These are phyloP conservation scores for Alternaria gaisen DNA, from an alignment of 2,329 filamentous ascomycete genomes.

Conservation along the genomic window DNA sequence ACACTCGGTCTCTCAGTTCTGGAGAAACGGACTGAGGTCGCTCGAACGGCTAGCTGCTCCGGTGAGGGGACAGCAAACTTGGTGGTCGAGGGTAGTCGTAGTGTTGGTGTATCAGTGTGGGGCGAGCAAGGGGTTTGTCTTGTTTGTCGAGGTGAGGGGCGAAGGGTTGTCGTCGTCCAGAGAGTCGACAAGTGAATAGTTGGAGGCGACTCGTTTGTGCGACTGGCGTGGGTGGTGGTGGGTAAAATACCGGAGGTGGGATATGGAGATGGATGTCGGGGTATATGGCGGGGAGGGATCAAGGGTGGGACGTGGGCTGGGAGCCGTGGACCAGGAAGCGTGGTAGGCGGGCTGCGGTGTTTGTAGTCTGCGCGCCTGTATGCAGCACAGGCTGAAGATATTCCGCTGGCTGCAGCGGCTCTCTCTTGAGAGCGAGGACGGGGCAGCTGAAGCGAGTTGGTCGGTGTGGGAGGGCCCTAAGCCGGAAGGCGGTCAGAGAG, in stretches of 20 bases:
- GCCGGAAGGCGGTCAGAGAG: constrained; percentile 43
- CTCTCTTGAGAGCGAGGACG: constrained; percentile 20
- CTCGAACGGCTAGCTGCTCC: constrained; percentile 21
- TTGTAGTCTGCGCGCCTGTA: constrained; percentile 11
- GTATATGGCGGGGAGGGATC: constrained; percentile 43
- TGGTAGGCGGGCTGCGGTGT: constrained; percentile 15
- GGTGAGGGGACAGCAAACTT: constrained; percentile 30
- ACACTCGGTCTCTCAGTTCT: constrained; percentile 14
- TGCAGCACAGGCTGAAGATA: constrained; percentile 14
- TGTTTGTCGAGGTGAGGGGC: constrained; percentile 33
- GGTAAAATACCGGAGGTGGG: constrained; percentile 32
- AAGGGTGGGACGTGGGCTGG: constrained; percentile 33
- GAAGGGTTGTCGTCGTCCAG: not conserved
- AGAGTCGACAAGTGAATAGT: constrained; percentile 7
- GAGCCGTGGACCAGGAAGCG: constrained; percentile 14
- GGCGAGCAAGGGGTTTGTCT: constrained; percentile 39
- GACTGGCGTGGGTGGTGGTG: constrained; percentile 15
- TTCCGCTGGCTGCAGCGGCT: constrained; percentile 22
- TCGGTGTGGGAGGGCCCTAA: constrained; percentile 26
- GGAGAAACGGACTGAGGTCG: constrained; percentile 9
- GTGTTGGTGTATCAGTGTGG: constrained; percentile 17
- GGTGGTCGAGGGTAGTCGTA: constrained; percentile 4
- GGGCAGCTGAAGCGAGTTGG: constrained; percentile 31
- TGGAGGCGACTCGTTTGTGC: constrained; percentile 1
- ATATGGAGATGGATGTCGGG: constrained; percentile 31